These are phyloP conservation scores for Skeletonema marinoi DNA, from an alignment of 108 stramenopile genomes.

Conservation along the genomic window DNA sequence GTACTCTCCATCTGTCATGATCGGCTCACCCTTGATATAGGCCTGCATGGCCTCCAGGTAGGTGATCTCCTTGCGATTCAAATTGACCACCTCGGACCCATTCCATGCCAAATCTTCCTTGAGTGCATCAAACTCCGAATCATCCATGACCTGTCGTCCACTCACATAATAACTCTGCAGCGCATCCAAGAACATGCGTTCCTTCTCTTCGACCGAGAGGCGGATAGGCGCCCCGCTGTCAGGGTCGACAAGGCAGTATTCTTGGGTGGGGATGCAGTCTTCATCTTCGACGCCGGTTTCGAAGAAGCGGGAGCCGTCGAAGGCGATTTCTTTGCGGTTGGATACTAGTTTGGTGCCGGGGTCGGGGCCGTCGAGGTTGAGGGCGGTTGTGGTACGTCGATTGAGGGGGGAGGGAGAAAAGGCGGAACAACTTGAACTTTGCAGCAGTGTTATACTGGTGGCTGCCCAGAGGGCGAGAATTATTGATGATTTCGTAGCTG, in stretches of 20 bases:
- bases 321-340: conserved; percentile 59
- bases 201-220: conserved; percentile 82
- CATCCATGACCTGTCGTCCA: conserved; percentile 77
- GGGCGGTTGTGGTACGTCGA: background rate
- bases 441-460: background rate
- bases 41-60: conserved; percentile 86
- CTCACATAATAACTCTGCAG: conserved; percentile 89
- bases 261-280: conserved; percentile 75
- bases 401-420: background rate
- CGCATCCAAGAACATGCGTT: conserved; percentile 91
- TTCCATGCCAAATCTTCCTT: conserved; percentile 92
- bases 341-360: conserved; percentile 25
- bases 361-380: conserved; percentile 6
- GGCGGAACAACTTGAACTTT: background rate
- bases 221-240: conserved; percentile 55
- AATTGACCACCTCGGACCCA: conserved; percentile 65
- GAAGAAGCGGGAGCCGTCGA: conserved; percentile 72
- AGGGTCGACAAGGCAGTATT: conserved; percentile 74
- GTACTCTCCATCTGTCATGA: conserved; percentile 80
- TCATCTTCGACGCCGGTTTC: conserved; percentile 53
- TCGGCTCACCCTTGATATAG: conserved; percentile 77
- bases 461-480: background rate
- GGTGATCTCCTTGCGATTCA: conserved; percentile 81
- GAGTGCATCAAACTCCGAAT: conserved; percentile 87
- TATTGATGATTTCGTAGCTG: background rate